Evolutionary conservation across 768 basidiomycete species (phyloP).

Genomic region (Lentinula lateritia): DNA sequence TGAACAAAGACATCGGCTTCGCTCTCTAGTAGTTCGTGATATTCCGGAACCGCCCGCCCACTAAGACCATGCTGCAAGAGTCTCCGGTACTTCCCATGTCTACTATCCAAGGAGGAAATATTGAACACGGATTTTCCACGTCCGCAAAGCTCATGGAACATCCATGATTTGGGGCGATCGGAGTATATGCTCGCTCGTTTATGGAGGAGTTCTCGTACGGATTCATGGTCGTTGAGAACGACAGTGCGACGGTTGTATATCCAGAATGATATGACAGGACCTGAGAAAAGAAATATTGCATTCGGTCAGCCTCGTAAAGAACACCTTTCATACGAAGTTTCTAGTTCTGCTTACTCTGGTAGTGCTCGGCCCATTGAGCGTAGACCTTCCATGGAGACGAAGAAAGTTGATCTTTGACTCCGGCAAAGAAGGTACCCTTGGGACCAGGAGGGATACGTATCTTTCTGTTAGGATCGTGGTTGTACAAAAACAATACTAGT

Average conservation of each 20-base stretch:
- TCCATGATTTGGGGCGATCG: conserved; percentile 43
- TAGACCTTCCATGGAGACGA: conserved; percentile 9
- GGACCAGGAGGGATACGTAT: conserved; percentile 7
- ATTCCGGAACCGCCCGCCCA: conserved; percentile 26
- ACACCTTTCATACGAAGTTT: too few species aligned
- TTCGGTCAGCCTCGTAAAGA: too few species aligned
- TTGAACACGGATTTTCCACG: conserved; percentile 38
- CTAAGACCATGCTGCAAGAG: conserved; percentile 33
- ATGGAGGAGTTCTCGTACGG: conserved; percentile 45
- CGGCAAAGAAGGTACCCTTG: conserved; percentile 2
- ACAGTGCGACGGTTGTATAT: conserved; percentile 39
- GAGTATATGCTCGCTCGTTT: conserved; percentile 49
- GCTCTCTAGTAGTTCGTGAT: conserved; percentile 29
- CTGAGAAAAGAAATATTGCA: conserved; percentile 11
- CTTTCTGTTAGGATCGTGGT: neutral
- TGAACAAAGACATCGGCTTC: conserved; percentile 28
- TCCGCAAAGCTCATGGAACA: conserved; percentile 38
- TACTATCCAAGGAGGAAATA: conserved; percentile 31
- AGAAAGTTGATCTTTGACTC: conserved; percentile 2
- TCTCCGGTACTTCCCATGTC: conserved; percentile 35
- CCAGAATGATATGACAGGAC: conserved; percentile 42
- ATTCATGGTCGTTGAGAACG: conserved; percentile 40
- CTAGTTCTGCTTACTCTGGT: conserved; percentile 4
- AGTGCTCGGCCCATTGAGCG: conserved; percentile 9
- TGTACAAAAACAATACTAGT: neutral